Conservation (phyloP, 148 eudicot species). For the Vaccinium myrtillus region DNA sequence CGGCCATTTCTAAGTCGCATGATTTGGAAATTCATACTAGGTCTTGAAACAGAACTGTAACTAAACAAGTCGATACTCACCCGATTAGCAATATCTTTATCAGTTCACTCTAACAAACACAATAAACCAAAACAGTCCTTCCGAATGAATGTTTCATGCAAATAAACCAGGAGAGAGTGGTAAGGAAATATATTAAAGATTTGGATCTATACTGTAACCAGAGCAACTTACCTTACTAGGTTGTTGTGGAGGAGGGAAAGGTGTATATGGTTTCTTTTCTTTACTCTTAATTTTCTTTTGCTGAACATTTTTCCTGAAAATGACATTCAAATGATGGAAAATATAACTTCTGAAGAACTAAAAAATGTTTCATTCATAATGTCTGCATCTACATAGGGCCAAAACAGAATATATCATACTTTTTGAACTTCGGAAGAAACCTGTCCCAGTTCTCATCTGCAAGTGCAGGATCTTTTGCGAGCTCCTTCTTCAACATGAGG, state of each 20-base stretch:
- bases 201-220: neutral
- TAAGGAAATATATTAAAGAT: neutral
- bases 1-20: neutral
- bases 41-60: neutral
- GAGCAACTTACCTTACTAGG: slow-evolving; percentile 74
- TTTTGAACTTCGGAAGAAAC: slow-evolving; percentile 86
- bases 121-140: neutral
- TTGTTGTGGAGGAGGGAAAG: slow-evolving; percentile 93
- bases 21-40: neutral
- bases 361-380: neutral
- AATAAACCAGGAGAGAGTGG: neutral
- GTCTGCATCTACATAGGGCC: neutral
- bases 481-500: slow-evolving; percentile 86
- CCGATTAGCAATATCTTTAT: neutral
- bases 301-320: slow-evolving; percentile 86
- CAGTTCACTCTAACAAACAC: neutral
- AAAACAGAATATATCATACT: slow-evolving; percentile 39
- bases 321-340: slow-evolving; percentile 3
- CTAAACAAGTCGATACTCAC: neutral
- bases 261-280: slow-evolving; percentile 88
- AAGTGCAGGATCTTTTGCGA: slow-evolving; percentile 81
- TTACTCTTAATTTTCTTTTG: slow-evolving; percentile 80
- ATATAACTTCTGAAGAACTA: neutral
- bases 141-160: neutral
- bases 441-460: slow-evolving; percentile 95